phyloP scores from a whole-genome alignment of 2,329 filamentous ascomycete genomes.

The Trichoderma arundinaceum region DNA sequence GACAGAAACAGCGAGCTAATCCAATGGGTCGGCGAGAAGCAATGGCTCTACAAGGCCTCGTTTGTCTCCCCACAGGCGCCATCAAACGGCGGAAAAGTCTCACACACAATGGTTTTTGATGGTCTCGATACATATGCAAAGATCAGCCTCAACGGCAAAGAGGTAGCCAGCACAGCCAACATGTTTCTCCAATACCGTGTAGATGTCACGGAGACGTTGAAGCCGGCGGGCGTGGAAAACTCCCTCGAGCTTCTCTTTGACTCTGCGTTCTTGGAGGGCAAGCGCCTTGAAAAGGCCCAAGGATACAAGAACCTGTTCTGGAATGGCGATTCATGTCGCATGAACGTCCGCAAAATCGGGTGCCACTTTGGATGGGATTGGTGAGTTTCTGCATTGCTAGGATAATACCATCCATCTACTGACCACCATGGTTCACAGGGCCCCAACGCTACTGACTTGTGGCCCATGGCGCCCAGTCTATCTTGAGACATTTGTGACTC shows the following conservation, averaged over 20 bases:
- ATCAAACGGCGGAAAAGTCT: background rate
- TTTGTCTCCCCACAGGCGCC: background rate
- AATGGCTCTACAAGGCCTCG: slow-evolving; percentile 17
- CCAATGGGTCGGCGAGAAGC: slow-evolving; percentile 25
- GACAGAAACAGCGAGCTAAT: slow-evolving; percentile 20
- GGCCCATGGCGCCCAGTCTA: slow-evolving; percentile 27
- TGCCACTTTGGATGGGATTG: slow-evolving; percentile 17
- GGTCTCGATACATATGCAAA: slow-evolving; percentile 26
- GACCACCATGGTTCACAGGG: background rate
- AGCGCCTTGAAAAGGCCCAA: slow-evolving; percentile 22
- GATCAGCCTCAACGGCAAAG: slow-evolving; percentile 16
- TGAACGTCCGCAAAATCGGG: slow-evolving; percentile 19
- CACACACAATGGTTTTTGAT: slow-evolving; percentile 10
- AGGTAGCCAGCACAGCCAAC: slow-evolving; percentile 18
- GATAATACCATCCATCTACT: background rate
- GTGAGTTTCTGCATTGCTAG: background rate
- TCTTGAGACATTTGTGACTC: slow-evolving; percentile 21
- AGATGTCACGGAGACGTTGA: slow-evolving; percentile 5
- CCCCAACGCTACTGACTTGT: slow-evolving; percentile 10
- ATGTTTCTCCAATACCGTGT: slow-evolving; percentile 27
- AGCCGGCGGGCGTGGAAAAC: slow-evolving; percentile 1
- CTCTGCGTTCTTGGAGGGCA: slow-evolving; percentile 23
- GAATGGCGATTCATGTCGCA: slow-evolving; percentile 17
- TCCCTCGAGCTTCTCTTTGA: slow-evolving; percentile 25
- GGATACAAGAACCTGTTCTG: slow-evolving; percentile 21